Evolutionary conservation across 2,329 filamentous ascomycete species (phyloP), one percentile per base, ranked within the genome.

Genomic region (Nannizzia gypsea): DNA sequence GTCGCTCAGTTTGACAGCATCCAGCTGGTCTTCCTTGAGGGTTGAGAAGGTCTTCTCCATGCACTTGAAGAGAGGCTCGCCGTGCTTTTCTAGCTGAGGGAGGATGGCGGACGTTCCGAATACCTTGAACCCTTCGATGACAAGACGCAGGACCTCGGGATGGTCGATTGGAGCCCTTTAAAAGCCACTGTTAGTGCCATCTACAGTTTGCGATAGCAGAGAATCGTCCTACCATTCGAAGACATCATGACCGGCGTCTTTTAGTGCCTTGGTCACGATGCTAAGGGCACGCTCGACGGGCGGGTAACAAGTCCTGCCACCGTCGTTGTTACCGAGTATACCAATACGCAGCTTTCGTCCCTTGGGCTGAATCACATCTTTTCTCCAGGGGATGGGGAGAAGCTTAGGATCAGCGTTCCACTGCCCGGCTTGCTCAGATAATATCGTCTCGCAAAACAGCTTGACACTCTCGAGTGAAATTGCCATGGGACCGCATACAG

Each of bases 351-450:
- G 63, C 58, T 71, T 73, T 13, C 71, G 67, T 11, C 70, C 69
- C 56, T 67, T 67, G 6, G 71, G 71, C 26, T 70, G 63, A 54
- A 72, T 69, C 9, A 67, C 66, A 46, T 67, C 60, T 56, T 66
- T 67, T 60, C 68, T 68, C 73, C 73, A 75, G 2, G 73, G 73
- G n/a, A 74, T 67, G 2, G 72, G 68, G 17, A 73, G 42, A 54
- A 69, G 68, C 63, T 75, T 74, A 24, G 73, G 72, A 61, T 75
- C 73, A 31, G 68, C 63, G n/a, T 65, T 68, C 73, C 73, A 75
- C 1, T 72, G 73, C 2, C 66, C 66, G 8, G 65, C 62, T 40
- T 68, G 60, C 2, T 66, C 62, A n/a, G 71, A 73, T 24, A 74
- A 65, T 13, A 75, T 66, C 0, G 72, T 67, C 62, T 67, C 65